Evolutionary conservation across 768 basidiomycete species (phyloP).

Genomic region (Dioszegia crocea): DNA sequence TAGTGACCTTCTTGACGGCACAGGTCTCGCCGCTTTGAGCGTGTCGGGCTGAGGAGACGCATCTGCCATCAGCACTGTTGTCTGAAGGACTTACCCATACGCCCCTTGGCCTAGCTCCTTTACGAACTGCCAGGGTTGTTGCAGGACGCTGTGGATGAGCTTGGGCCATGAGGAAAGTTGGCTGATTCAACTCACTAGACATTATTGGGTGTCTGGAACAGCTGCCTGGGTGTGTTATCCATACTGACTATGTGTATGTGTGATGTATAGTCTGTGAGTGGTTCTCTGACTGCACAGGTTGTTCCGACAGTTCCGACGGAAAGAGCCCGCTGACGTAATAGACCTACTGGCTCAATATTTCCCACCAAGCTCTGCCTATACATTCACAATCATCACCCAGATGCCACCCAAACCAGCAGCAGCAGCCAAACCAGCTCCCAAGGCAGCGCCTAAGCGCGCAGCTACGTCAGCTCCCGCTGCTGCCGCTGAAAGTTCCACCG

Average conservation of each 20-base stretch:
- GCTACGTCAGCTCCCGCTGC: neutral
- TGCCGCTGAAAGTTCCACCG: neutral
- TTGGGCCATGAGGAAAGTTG: too few species aligned
- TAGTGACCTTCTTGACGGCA: slow-evolving; percentile 48
- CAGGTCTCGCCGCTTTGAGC: slow-evolving; percentile 49
- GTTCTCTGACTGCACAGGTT: too few species aligned
- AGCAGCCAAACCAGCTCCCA: neutral
- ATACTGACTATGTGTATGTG: slow-evolving; percentile 15
- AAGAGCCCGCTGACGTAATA: neutral
- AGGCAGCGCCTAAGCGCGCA: neutral
- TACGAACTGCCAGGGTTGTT: slow-evolving; percentile 63
- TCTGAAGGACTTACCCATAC: slow-evolving; percentile 68
- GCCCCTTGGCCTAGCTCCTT: slow-evolving; percentile 97
- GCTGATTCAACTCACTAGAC: slow-evolving; percentile 47
- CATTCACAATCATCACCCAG: neutral
- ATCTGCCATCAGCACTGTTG: slow-evolving; percentile 17
- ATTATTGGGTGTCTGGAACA: slow-evolving; percentile 47
- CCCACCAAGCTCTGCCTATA: neutral
- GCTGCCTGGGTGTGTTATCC: slow-evolving; percentile 47
- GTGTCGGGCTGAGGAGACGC: slow-evolving; percentile 54
- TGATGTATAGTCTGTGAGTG: too few species aligned
- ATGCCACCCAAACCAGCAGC: slow-evolving; percentile 3
- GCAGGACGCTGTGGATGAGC: slow-evolving; percentile 29
- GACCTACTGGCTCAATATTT: neutral
- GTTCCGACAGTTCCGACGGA: neutral